Base-by-base conservation (phyloP, 257 asterid species). In the Solanum chiquidenum region DNA sequence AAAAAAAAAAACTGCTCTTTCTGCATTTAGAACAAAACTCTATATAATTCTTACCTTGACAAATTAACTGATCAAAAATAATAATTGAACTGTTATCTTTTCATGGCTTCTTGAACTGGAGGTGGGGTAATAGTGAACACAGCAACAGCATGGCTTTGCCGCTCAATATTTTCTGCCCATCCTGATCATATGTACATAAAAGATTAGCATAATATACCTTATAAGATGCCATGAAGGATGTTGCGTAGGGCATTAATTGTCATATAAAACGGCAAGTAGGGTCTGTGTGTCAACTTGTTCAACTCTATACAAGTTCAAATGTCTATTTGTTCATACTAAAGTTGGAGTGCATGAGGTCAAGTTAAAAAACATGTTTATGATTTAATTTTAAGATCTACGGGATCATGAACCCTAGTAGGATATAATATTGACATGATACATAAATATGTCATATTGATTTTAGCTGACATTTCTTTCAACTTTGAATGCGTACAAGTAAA, bases 61-160 rank as follows among this genome's bases (percentile, higher is more conserved):
- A 80, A 80, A 80, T 49, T 46, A 80, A 80, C 44, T 80, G 69
- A 49, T 80, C 7, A 18, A 27, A 20, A 49, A 80, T 3, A 29
- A 9, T 52, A 16, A 9, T 46, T 29, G 20, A 29, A 20, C 21
- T 46, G 38, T 71, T 75, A 88, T 85, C 90, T 88, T 52, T 37
- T 64, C 90, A 88, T 88, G 60, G 82, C 82, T 85, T 42, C 88
- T 85, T 85, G 88, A 25, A 49, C 14, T 3, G 69, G 35, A 27
- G 91, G 91, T 82, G 91, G 91, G 4, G 91, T 90, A 68, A 90
- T 82, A 3, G 83, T 88, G 84, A 79, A 90, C 34, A 90, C 88
- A 7, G 91, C 90, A 37, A 88, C 89, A 10, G 90, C 90, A 33
- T 86, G 84, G 42, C 89, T 90, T n/a, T 90, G 87, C 74, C 91